Evolutionary conservation across 2,329 filamentous ascomycete genomes (phyloP), one percentile per base, ranked within the genome.

Genomic region (Claviceps fusiformis): DNA sequence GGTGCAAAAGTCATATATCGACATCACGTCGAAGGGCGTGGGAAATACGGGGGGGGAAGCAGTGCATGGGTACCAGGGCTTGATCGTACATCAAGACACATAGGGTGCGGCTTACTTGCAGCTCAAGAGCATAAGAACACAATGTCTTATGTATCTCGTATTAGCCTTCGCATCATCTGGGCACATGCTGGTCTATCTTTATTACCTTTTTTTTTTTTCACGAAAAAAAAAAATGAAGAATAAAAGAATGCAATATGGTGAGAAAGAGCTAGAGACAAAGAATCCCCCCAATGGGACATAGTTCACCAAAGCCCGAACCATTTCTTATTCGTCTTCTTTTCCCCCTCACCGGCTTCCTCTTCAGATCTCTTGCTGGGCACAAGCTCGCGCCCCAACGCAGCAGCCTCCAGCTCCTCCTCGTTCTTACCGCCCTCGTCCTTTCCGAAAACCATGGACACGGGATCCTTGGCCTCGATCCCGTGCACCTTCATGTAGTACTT

Each of bases 401-500:
- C 60, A 1, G 67, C 64, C 59, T 73, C 71, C 15, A 66, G 63
- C 55, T 70, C 65, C 52, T 67, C 65, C 35, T 67, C 68, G 41
- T 69, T 67, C 58, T 65, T 68, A 48, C 65, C 67, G 50, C 65
- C 65, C 53, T 67, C 65, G 49, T 63, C 67, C 59, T 68, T 68
- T 46, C 68, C 71, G 54, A 74, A 72, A 11, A 73, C 69, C 62
- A 72, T 72, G 57, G 67, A 74, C 62, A 84, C 75, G 37, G 76
- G 76, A 53, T 79, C 73, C 63, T 78, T 75, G 62, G 79, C 74
- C 68, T 90, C 85, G 64, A 95, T 69, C 10, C 89, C 90, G 74
- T 95, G 89, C 58, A 86, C 89, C 70, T 89, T 85, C 64, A 91
- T 83, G 71, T 89, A 98, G 69, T 87, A 83, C 58, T 81, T 81